Percentiles rank a stretch among this genome's conserved stretches.
These are phyloP conservation scores for Colletotrichum camelliae DNA, from an alignment of 2,329 filamentous ascomycete genomes.

Conservation along the genomic window DNA sequence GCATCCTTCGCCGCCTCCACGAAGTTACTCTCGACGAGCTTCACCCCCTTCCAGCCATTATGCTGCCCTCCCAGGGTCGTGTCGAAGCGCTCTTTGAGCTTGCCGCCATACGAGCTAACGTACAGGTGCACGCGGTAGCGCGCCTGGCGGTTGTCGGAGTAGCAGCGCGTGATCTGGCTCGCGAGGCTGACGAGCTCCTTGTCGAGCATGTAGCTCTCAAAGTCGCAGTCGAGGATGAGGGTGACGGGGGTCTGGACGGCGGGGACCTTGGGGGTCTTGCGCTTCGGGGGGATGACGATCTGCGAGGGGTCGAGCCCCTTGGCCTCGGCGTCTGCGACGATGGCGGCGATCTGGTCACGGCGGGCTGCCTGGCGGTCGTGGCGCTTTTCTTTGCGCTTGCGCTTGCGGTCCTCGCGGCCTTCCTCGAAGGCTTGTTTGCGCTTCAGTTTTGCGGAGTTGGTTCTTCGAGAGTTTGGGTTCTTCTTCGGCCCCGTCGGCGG, in stretches of 20 bases:
- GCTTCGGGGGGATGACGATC: slow-evolving; percentile 25
- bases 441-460: slow-evolving; percentile 78
- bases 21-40: slow-evolving; percentile 78
- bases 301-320: slow-evolving; percentile 47
- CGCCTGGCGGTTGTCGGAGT: slow-evolving; percentile 83
- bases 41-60: slow-evolving; percentile 78
- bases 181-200: slow-evolving; percentile 84
- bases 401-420: slow-evolving; percentile 63
- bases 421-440: slow-evolving; percentile 79
- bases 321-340: slow-evolving; percentile 48
- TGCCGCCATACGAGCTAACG: slow-evolving; percentile 79
- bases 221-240: slow-evolving; percentile 89
- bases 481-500: background rate
- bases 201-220: slow-evolving; percentile 87
- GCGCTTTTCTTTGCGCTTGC: slow-evolving; percentile 60
- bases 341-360: slow-evolving; percentile 54
- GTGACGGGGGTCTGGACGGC: slow-evolving; percentile 72
- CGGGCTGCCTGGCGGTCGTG: slow-evolving; percentile 52
- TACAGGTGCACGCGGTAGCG: slow-evolving; percentile 73
- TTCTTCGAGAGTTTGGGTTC: slow-evolving; percentile 74
- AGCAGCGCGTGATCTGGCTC: slow-evolving; percentile 84
- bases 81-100: slow-evolving; percentile 80
- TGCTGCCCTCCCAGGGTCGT: slow-evolving; percentile 75
- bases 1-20: slow-evolving; percentile 70
- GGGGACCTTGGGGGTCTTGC: slow-evolving; percentile 37